Evolutionary conservation across 805 yeast genomes (phyloP).

Genomic region (Metschnikowia gelsemii): DNA sequence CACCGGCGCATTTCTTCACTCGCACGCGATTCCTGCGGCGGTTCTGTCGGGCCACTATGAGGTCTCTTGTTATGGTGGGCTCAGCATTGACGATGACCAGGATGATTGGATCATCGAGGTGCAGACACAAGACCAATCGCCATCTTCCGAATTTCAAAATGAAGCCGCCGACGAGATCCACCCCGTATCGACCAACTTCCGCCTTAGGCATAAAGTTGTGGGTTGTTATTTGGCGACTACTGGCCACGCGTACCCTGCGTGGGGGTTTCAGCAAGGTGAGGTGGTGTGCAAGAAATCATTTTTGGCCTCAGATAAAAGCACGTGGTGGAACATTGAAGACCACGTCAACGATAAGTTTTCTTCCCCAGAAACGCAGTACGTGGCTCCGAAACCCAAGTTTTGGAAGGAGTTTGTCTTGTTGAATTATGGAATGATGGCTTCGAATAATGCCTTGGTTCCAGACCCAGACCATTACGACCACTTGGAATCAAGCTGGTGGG

Average conservation of each 20-base stretch:
- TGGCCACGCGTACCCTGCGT: conserved; percentile 64
- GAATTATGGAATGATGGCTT: conserved; percentile 85
- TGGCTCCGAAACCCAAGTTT: conserved; percentile 61
- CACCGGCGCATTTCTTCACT: conserved; percentile 76
- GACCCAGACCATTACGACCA: conserved; percentile 73
- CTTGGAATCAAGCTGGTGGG: conserved; percentile 75
- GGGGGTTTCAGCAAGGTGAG: conserved; percentile 87
- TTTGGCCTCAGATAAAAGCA: conserved; percentile 54
- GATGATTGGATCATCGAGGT: conserved; percentile 93
- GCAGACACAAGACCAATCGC: conserved; percentile 53
- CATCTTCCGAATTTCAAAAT: conserved; percentile 40
- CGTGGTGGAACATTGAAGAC: conserved; percentile 82
- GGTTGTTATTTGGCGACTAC: conserved; percentile 81
- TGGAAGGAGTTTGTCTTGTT: conserved; percentile 73
- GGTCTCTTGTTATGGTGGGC: conserved; percentile 83
- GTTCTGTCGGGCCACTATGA: conserved; percentile 66
- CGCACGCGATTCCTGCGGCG: conserved; percentile 80
- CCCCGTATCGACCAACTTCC: conserved; percentile 73
- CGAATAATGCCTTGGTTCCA: conserved; percentile 78
- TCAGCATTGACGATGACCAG: conserved; percentile 67
- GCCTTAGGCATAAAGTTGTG: conserved; percentile 59
- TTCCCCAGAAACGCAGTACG: conserved; percentile 30
- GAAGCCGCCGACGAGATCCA: conserved; percentile 57
- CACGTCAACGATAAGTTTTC: conserved; percentile 54
- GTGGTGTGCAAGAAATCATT: conserved; percentile 63